Conservation (phyloP, 2,329 filamentous ascomycete genomes). For the Calonectria montana region DNA sequence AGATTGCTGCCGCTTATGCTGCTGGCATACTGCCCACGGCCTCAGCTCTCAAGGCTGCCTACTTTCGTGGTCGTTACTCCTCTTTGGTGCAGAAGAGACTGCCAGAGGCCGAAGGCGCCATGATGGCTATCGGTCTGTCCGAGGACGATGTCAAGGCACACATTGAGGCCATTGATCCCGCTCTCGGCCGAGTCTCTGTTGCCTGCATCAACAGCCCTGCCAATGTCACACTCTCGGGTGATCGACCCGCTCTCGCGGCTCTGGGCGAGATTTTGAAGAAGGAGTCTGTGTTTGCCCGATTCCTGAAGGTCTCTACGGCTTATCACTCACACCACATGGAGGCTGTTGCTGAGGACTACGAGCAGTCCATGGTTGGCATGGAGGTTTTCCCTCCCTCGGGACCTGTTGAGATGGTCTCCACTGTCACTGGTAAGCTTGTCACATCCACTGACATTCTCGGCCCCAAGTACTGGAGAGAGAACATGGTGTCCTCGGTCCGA, state of each 20-base stretch:
- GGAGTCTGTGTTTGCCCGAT: slow-evolving; percentile 55
- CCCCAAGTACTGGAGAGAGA: slow-evolving; percentile 53
- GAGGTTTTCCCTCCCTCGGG: background rate
- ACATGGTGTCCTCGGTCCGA: slow-evolving; percentile 48
- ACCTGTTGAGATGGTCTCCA: slow-evolving; percentile 47
- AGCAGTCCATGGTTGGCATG: slow-evolving; percentile 38
- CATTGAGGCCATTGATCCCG: background rate
- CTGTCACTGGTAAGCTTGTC: slow-evolving; percentile 49
- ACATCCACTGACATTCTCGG: slow-evolving; percentile 49
- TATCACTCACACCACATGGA: slow-evolving; percentile 66
- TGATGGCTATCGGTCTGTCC: slow-evolving; percentile 38
- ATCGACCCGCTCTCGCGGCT: slow-evolving; percentile 53
- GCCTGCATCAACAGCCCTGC: slow-evolving; percentile 62
- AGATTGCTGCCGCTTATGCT: slow-evolving; percentile 60
- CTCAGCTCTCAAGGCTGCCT: slow-evolving; percentile 58
- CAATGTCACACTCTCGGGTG: slow-evolving; percentile 61
- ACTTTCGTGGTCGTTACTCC: slow-evolving; percentile 53
- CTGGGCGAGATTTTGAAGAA: slow-evolving; percentile 49
- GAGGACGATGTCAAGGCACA: background rate
- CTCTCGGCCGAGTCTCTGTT: slow-evolving; percentile 34
- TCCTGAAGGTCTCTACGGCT: slow-evolving; percentile 57
- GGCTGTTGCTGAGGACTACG: slow-evolving; percentile 57
- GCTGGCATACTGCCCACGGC: slow-evolving; percentile 51
- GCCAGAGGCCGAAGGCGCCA: slow-evolving; percentile 26
- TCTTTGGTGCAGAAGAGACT: slow-evolving; percentile 49